Evolutionary conservation across 2,329 filamentous ascomycete genomes (phyloP).

Genomic region (Xylaria hypoxylon): DNA sequence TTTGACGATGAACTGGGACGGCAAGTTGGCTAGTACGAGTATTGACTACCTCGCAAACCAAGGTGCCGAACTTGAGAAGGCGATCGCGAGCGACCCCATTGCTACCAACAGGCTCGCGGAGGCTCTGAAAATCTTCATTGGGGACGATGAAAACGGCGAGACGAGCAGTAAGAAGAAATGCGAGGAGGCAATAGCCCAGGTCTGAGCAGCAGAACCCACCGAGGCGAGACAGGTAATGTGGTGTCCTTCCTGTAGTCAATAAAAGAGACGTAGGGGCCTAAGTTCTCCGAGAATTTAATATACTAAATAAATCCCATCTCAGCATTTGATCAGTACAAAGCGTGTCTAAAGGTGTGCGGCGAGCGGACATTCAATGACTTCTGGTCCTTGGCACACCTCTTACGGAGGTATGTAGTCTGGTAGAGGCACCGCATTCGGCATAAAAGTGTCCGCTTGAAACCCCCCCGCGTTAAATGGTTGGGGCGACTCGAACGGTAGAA

Average conservation of each 20-base stretch:
- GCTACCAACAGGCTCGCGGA: constrained; percentile 54
- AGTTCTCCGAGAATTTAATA: not conserved
- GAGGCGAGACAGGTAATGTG: not conserved
- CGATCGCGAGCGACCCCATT: constrained; percentile 55
- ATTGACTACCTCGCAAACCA: constrained; percentile 61
- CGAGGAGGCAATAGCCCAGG: constrained; percentile 46
- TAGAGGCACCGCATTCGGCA: constrained; percentile 33
- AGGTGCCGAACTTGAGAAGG: constrained; percentile 57
- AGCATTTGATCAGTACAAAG: constrained; percentile 10
- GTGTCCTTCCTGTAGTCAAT: constrained; percentile 3
- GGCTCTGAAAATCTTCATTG: constrained; percentile 57
- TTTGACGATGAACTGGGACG: constrained; percentile 56
- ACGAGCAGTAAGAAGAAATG: constrained; percentile 54
- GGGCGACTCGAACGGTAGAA: constrained; percentile 32
- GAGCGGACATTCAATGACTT: constrained; percentile 20
- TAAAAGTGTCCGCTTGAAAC: constrained; percentile 28
- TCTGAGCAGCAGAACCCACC: not conserved
- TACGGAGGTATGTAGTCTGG: constrained; percentile 39
- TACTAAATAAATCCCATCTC: constrained; percentile 5
- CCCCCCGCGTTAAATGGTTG: constrained; percentile 24
- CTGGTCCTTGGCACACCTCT: not conserved
- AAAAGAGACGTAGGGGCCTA: not conserved
- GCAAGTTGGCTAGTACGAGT: constrained; percentile 51
- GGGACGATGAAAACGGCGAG: constrained; percentile 47
- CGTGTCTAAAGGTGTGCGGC: not conserved